Evolutionary conservation across 371 early-diverging fungal genomes (phyloP).

Genomic region (Syncephalastrum sp.): DNA sequence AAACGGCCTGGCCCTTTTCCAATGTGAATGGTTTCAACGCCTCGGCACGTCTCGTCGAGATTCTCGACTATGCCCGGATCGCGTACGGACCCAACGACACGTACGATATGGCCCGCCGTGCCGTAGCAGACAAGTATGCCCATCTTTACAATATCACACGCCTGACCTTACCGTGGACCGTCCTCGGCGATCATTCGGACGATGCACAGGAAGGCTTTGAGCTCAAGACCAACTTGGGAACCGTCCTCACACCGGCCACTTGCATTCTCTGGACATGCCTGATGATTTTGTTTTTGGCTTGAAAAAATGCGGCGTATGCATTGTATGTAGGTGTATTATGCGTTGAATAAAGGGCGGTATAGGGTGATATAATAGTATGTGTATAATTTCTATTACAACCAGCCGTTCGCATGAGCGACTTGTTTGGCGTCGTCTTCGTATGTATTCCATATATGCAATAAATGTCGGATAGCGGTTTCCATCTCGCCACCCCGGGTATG

Average conservation of each 20-base stretch:
- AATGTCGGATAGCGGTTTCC: constrained; percentile 8
- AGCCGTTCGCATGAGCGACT: constrained; percentile 20
- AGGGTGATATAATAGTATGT: neutral
- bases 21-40: constrained; percentile 29
- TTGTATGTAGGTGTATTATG: neutral
- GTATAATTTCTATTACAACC: constrained; percentile 11
- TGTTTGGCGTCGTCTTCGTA: constrained; percentile 20
- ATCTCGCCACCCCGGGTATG: constrained; percentile 1
- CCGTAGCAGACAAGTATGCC: constrained; percentile 10
- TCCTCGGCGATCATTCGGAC: constrained; percentile 9
- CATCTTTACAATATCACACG: constrained; percentile 24
- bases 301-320: neutral
- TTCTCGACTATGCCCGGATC: constrained; percentile 44
- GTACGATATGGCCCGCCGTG: constrained; percentile 9
- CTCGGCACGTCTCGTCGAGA: constrained; percentile 27
- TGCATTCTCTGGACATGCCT: neutral
- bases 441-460: constrained; percentile 15
- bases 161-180: constrained; percentile 18
- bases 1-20: constrained; percentile 37
- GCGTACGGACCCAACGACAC: constrained; percentile 38
- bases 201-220: constrained; percentile 5
- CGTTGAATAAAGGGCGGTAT: constrained; percentile 2
- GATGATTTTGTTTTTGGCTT: neutral
- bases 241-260: neutral
- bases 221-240: neutral